These are phyloP conservation scores for Asparagopsis taxiformis DNA, from an alignment of 31 red algal genomes.

Conservation along the genomic window DNA sequence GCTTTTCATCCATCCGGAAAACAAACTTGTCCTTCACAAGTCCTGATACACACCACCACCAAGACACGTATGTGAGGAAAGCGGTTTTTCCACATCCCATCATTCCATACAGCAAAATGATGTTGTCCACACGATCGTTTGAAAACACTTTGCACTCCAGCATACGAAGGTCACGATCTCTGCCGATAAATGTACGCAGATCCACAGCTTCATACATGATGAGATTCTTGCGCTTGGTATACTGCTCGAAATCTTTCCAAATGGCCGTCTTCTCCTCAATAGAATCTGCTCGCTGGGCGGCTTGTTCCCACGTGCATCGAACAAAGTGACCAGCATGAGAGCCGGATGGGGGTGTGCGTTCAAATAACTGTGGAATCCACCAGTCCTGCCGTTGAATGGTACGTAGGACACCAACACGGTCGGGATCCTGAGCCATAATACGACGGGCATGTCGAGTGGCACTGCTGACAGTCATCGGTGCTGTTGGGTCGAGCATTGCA, in stretches of 20 bases:
- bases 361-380: conserved; percentile 35
- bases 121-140: conserved; percentile 16
- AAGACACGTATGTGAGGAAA: conserved; percentile 29
- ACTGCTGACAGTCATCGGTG: not conserved
- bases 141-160: conserved; percentile 37
- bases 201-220: conserved; percentile 16
- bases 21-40: conserved; percentile 34
- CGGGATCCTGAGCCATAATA: conserved; percentile 1
- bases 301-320: conserved; percentile 24
- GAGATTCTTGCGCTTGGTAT: conserved; percentile 14
- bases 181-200: conserved; percentile 12
- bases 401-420: conserved; percentile 11
- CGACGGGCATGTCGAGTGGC: conserved; percentile 5
- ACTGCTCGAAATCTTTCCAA: conserved; percentile 17
- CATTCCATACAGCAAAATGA: conserved; percentile 16
- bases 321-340: conserved; percentile 9
- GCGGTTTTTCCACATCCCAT: conserved; percentile 40
- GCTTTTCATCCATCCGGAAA: conserved; percentile 21
- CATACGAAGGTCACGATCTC: conserved; percentile 1
- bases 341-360: not conserved
- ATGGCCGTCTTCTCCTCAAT: conserved; percentile 5
- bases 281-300: conserved; percentile 2
- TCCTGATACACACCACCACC: conserved; percentile 37
- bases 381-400: conserved; percentile 27
- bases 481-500: conserved; percentile 7